These are phyloP conservation scores for Lumnitzera racemosa DNA, from an alignment of 345 rosid species.

Conservation along the genomic window DNA sequence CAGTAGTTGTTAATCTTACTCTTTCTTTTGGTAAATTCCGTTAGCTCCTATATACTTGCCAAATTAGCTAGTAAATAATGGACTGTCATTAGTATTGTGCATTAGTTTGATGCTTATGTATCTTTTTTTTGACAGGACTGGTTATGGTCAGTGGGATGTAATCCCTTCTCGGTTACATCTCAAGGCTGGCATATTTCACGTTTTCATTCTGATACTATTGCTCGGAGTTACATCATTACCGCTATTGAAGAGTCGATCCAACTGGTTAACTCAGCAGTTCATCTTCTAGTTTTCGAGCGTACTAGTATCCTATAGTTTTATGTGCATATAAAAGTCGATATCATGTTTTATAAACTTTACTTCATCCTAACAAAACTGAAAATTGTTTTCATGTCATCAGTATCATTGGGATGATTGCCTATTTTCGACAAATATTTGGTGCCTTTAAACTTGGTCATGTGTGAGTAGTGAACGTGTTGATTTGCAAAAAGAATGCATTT, in stretches of 20 bases:
- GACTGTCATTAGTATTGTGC: neutral
- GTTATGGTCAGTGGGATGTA: slow-evolving; percentile 98
- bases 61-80: too few relatives aligned
- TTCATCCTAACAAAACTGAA: neutral
- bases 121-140: slow-evolving; percentile 56
- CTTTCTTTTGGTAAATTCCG: too few relatives aligned
- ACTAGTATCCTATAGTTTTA: slow-evolving; percentile 70
- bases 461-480: too few relatives aligned
- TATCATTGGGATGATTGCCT: too few relatives aligned
- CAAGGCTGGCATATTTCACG: slow-evolving; percentile 85
- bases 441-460: too few relatives aligned
- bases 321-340: slow-evolving; percentile 1
- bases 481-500: too few relatives aligned
- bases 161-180: slow-evolving; percentile 76
- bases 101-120: slow-evolving; percentile 1
- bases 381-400: neutral
- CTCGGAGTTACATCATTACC: slow-evolving; percentile 82
- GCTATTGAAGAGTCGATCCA: slow-evolving; percentile 88
- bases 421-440: too few relatives aligned
- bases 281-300: slow-evolving; percentile 69
- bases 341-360: neutral
- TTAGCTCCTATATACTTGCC: too few relatives aligned
- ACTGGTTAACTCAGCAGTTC: slow-evolving; percentile 73
- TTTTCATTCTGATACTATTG: slow-evolving; percentile 87
- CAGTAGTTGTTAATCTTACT: too few relatives aligned